Evolutionary conservation across 2,329 filamentous ascomycete genomes (phyloP).

Genomic region (Penicillium crustosum): DNA sequence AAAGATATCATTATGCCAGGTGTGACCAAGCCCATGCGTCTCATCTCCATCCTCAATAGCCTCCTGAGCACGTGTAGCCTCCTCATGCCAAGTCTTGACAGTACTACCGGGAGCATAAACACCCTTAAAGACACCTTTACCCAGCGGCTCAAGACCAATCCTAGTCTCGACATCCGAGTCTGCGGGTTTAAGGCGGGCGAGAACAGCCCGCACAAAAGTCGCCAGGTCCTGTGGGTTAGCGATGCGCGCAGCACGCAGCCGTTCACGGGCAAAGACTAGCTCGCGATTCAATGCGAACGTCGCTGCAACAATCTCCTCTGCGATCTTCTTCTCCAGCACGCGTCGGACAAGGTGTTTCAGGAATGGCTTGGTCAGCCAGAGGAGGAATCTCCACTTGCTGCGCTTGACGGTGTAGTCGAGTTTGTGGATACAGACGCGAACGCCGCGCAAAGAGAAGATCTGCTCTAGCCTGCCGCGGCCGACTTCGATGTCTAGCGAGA

Average conservation of each 20-base stretch:
- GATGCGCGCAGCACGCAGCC: slow-evolving; percentile 80
- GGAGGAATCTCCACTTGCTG: slow-evolving; percentile 72
- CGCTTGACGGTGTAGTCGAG: slow-evolving; percentile 71
- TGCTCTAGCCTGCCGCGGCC: slow-evolving; percentile 75
- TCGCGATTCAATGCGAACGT: slow-evolving; percentile 79
- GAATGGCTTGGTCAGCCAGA: slow-evolving; percentile 81
- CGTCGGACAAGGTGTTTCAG: slow-evolving; percentile 77
- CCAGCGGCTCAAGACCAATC: slow-evolving; percentile 65
- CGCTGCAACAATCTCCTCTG: slow-evolving; percentile 66
- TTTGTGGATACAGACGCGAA: slow-evolving; percentile 81
- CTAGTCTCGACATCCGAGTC: slow-evolving; percentile 75
- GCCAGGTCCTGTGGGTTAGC: slow-evolving; percentile 74
- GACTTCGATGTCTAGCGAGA: slow-evolving; percentile 81
- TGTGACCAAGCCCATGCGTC: slow-evolving; percentile 49
- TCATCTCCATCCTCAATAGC: slow-evolving; percentile 69
- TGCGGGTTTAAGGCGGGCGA: slow-evolving; percentile 71
- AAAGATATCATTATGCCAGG: slow-evolving; percentile 88
- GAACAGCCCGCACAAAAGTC: slow-evolving; percentile 79
- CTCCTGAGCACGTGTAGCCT: slow-evolving; percentile 69
- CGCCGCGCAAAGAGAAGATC: slow-evolving; percentile 72
- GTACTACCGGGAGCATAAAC: slow-evolving; percentile 87
- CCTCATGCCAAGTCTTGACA: slow-evolving; percentile 84
- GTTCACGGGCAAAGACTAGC: slow-evolving; percentile 79
- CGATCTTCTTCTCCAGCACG: slow-evolving; percentile 75
- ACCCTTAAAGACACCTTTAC: slow-evolving; percentile 70